Base-by-base conservation (phyloP, 768 basidiomycete species). In the Pleurotus pulmonarius region DNA sequence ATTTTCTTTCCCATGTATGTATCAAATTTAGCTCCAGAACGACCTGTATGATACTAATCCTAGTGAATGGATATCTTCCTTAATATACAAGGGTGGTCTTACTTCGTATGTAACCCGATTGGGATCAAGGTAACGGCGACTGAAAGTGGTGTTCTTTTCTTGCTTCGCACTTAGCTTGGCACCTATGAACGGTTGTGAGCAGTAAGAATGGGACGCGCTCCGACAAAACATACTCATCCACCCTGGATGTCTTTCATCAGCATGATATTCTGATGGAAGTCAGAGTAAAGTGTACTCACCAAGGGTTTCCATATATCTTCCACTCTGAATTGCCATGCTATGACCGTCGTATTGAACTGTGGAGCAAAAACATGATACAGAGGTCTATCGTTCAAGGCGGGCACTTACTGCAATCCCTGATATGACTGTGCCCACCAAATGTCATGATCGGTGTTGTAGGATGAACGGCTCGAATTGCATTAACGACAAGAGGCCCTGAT, bases 221-320 rank as follows among this genome's bases (percentile, higher is more conserved):
- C 49, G 44, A 38, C 41, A 49, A 18, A 44, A 68, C 75, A 29
- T 62, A 86, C 88, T 86, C 75, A 88, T 72, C 82, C 84, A 92
- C 6, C 86, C 76, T 77, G 24, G 41, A 3, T 59, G 44, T 57
- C 18, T 13, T 43, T 56, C 41, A 16, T 2, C 20, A 5, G 22
- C 37, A 29, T 18, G 12, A 4, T 18, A 25, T 40, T 15, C 12
- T 3, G 5, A 26, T 47, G 20, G 1, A 18, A 15, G n/a, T 12
- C 2, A 25, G 22, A 38, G 9, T 49, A 8, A 6, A 18, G 20
- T 8, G 13, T 52, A 65, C 79, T 7, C 46, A 87, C 90, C 92
- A 53, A 94, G 73, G 5, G 93, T 96, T 71, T 97, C 94, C 87
- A 95, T 89, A 66, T 94, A 95, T 22, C 91, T 76, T 15, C 94